A percentile compares a stretch with the other conserved stretches of the same genome.
phyloP scores from a whole-genome alignment of 2,329 filamentous ascomycete species.

The Septoria linicola region DNA sequence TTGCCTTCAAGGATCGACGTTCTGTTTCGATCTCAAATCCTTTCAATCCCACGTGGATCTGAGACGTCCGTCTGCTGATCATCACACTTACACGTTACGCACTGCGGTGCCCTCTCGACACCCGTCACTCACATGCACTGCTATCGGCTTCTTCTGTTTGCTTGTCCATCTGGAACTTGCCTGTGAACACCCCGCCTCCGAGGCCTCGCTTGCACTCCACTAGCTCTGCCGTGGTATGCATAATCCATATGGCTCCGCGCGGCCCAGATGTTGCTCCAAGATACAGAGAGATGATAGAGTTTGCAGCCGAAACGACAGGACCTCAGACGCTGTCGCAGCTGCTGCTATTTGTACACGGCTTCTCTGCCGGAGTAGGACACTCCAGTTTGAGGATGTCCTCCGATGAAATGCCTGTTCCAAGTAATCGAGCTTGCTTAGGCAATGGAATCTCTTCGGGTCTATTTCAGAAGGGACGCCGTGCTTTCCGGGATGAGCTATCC shows the following conservation, averaged over 20 bases:
- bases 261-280: conserved; percentile 3
- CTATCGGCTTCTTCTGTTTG: too few species aligned
- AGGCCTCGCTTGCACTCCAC: not conserved
- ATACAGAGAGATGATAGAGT: conserved; percentile 1
- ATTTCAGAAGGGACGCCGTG: not conserved
- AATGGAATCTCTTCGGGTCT: conserved; percentile 2
- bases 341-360: not conserved
- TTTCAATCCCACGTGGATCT: not conserved
- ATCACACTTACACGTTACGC: too few species aligned
- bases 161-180: not conserved
- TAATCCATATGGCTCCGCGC: not conserved
- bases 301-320: conserved; percentile 11
- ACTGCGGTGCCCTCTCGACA: too few species aligned
- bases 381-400: not conserved
- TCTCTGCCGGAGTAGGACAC: not conserved
- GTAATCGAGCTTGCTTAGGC: not conserved
- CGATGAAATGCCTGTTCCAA: not conserved
- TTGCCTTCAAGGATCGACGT: not conserved
- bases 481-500: not conserved
- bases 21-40: not conserved
- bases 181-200: not conserved
- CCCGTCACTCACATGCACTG: too few species aligned
- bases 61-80: too few species aligned
- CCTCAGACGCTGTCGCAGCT: conserved; percentile 3
- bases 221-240: not conserved